Evolutionary conservation across 768 basidiomycete species (phyloP).

Genomic region (Leccinum disarticulatum): DNA sequence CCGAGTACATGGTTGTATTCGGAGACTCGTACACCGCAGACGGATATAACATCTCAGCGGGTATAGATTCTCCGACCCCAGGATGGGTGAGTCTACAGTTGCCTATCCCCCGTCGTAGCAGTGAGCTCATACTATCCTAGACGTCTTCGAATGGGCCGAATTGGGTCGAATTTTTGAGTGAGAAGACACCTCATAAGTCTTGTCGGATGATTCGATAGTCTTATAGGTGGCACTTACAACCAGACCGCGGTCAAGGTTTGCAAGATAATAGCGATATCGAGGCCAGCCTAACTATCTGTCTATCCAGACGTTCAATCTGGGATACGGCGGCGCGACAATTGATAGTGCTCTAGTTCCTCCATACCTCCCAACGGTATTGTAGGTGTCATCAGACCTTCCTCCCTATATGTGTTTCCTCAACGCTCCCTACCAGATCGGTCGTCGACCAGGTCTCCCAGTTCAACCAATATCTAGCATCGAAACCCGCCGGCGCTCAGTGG

Average conservation of each 20-base stretch:
- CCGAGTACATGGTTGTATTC: slow-evolving; percentile 57
- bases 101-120: background rate
- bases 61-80: slow-evolving; percentile 51
- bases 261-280: background rate
- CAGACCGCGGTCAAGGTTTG: slow-evolving; percentile 50
- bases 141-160: slow-evolving; percentile 63
- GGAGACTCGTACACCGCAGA: slow-evolving; percentile 64
- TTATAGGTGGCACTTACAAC: slow-evolving; percentile 51
- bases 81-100: slow-evolving; percentile 42
- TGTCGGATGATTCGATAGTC: slow-evolving; percentile 2
- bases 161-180: slow-evolving; percentile 58
- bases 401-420: background rate
- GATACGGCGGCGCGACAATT: slow-evolving; percentile 67
- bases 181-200: slow-evolving; percentile 5
- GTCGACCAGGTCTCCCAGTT: slow-evolving; percentile 64
- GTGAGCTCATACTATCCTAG: slow-evolving; percentile 29
- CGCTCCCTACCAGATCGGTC: slow-evolving; percentile 14
- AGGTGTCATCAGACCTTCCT: slow-evolving; percentile 32
- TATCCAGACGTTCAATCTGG: slow-evolving; percentile 59
- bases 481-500: slow-evolving; percentile 57
- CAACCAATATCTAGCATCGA: slow-evolving; percentile 43
- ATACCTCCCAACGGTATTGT: slow-evolving; percentile 50
- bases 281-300: background rate
- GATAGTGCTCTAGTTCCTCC: slow-evolving; percentile 56
- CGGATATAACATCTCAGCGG: slow-evolving; percentile 59